Base-by-base conservation (phyloP, 371 early-diverging fungal genomes). In the Coelomomyces lativittatus region DNA sequence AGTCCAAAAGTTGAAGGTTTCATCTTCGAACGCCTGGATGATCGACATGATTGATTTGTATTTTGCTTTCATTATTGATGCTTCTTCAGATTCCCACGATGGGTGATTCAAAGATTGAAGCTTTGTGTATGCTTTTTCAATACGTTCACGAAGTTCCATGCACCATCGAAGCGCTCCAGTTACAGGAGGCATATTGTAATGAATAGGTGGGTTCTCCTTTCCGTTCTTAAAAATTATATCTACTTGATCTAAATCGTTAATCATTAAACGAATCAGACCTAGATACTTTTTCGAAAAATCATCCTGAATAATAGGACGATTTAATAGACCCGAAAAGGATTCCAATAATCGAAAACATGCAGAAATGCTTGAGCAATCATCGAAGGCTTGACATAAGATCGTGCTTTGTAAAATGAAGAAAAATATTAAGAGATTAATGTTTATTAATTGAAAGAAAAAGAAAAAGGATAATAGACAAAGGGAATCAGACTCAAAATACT, bases 151-250 rank as follows among this genome's bases (percentile, higher is more conserved):
- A 38, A 75, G 50, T 56, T 75, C 76, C 50, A 63, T 61, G 17
- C 58, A 49, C 76, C 76, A 75, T 8, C 62, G 59, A 9, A 75
- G 60, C 11, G 67, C 64, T 9, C 76, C 76, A 3, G 76, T 72
- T 10, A 73, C 62, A 0, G 76, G 76, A 3, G 76, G 67, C 70
- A 72, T 67, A 51, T 75, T 75, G 58, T 68, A 67, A 52, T 75
- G 76, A 35, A 75, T 72, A 11, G 72, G 71, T 11, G 70, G 70
- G 21, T 54, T 27, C n/a, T 58, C 62, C 50, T 61, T 60, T 52
- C 54, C 56, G 35, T 57, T 53, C 31, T 57, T 32, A 39, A 75
- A 70, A 12, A 72, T 64, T 17, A 28, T 43, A 25, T 51, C 51
- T 25, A 71, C 73, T 6, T 65, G 66, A 32, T 70, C 76, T 26